Percentiles rank a stretch among this genome's conserved stretches.
phyloP scores from a whole-genome alignment of 2,329 filamentous ascomycete genomes.

The Fusarium papillatum region DNA sequence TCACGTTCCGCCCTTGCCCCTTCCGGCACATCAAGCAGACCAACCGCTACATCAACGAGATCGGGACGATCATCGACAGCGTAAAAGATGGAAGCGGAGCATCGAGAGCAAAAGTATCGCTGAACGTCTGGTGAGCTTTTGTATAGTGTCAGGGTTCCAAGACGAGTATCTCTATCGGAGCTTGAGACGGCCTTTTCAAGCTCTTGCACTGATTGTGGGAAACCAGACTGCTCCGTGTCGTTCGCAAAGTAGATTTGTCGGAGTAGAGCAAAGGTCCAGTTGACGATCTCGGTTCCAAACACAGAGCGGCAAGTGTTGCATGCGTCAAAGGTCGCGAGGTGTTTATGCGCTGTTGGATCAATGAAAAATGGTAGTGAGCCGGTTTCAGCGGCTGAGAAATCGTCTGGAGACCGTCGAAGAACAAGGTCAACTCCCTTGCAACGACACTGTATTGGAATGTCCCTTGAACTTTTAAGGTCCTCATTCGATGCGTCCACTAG shows the following conservation, averaged over 20 bases:
- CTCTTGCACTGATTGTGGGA: constrained; percentile 16
- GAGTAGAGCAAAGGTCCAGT: constrained; percentile 60
- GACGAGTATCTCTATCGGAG: constrained; percentile 46
- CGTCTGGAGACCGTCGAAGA: constrained; percentile 49
- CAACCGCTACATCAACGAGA: constrained; percentile 59
- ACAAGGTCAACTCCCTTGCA: constrained; percentile 61
- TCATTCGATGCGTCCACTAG: constrained; percentile 12
- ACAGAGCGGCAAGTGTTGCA: constrained; percentile 62
- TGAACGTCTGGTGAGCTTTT: constrained; percentile 58
- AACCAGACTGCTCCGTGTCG: constrained; percentile 5
- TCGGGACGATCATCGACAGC: constrained; percentile 52
- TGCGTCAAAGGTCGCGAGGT: constrained; percentile 54
- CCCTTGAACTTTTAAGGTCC: constrained; percentile 25
- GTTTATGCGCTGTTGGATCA: constrained; percentile 57
- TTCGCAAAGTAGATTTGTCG: constrained; percentile 52
- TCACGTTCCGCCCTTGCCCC: constrained; percentile 61
- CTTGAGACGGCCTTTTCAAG: constrained; percentile 52
- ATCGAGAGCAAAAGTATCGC: constrained; percentile 62
- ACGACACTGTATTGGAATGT: constrained; percentile 57
- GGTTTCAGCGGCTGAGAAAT: constrained; percentile 32
- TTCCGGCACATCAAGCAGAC: constrained; percentile 56
- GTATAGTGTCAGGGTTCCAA: constrained; percentile 60
- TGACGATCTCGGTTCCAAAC: constrained; percentile 56
- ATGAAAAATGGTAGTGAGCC: constrained; percentile 57
- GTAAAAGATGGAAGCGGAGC: constrained; percentile 63